Evolutionary conservation across 2,329 filamentous ascomycete species (phyloP), one percentile per base, ranked within the genome.

Genomic region (Phaeosphaeriaceae sp.): DNA sequence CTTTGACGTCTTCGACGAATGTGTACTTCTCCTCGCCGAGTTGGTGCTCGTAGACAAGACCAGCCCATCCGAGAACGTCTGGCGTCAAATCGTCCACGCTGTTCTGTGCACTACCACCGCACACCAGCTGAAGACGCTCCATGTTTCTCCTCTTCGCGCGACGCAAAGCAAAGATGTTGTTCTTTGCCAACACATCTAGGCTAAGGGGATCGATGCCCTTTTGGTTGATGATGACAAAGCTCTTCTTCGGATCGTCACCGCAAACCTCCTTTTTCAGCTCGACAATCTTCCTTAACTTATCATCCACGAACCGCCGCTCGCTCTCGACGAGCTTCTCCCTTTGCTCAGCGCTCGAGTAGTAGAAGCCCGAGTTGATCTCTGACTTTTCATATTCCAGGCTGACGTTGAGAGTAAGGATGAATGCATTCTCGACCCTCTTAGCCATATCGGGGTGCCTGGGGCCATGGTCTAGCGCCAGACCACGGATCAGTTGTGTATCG

Each of bases 1-100:
- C 93, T 85, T 97, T 98, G 73, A 99, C 95, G 71, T 99, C 95
- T 81, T 99, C 95, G 61, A 99, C 86, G 77, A 99, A 99, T 6
- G 95, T 99, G 83, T 92, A 99, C 84, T 99, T 99, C 85, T 99
- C 95, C 84, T 99, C 95, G 63, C 95, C 95, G 10, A 99, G 86
- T 69, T 94, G 92, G 80, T 99, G 94, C 83, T 99, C 95, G 78
- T 99, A 98, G 58, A 99, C 95, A 50, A 92, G 87, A 54, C 95
- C 95, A 53, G 95, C 95, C 94, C 94, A 99, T 64, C 95, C 95
- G 54, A 99, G 89, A 60, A 94, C 85, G 49, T 97, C 93, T 1
- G 93, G 91, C 3, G 89, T 88, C 62, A 99, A 82, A 73, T 98
- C 95, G 43, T 99, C 95, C 5, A 97, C 94, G 71, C 92, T 97